Evolutionary conservation across 768 basidiomycete genomes (phyloP).

Genomic region (Leucocoprinus leucothites): DNA sequence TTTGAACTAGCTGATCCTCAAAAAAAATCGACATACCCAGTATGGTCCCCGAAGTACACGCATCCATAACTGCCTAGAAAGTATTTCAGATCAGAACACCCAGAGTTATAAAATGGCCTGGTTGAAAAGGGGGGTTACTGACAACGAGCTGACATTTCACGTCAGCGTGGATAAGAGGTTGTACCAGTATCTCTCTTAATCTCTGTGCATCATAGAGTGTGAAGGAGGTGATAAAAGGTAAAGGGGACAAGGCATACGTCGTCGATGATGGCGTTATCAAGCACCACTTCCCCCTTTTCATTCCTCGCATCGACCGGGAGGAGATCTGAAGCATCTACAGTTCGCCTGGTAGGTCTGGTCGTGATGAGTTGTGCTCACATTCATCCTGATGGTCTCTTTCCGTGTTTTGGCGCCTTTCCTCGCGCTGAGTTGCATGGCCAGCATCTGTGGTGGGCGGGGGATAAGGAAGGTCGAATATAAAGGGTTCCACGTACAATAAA

Average conservation of each 20-base stretch:
- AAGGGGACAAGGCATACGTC: not conserved
- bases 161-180: not conserved
- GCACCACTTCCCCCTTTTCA: not conserved
- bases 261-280: not conserved
- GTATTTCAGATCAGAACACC: not conserved
- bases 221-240: no score
- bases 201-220: no score
- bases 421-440: conserved; percentile 14
- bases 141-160: not conserved
- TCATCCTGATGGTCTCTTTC: conserved; percentile 17
- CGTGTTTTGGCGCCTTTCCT: not conserved
- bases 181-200: not conserved
- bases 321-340: conserved; percentile 2
- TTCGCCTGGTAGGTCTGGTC: no score
- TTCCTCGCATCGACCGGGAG: conserved; percentile 14
- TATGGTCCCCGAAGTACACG: conserved; percentile 15
- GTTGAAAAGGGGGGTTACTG: not conserved
- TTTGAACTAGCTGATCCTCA: not conserved
- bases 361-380: conserved; percentile 5
- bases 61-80: not conserved
- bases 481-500: not conserved
- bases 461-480: no score
- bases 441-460: conserved; percentile 7
- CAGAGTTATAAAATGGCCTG: not conserved
- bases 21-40: conserved; percentile 8